Conservation (phyloP, 257 asterid genomes). For the Plantago elongata region DNA sequence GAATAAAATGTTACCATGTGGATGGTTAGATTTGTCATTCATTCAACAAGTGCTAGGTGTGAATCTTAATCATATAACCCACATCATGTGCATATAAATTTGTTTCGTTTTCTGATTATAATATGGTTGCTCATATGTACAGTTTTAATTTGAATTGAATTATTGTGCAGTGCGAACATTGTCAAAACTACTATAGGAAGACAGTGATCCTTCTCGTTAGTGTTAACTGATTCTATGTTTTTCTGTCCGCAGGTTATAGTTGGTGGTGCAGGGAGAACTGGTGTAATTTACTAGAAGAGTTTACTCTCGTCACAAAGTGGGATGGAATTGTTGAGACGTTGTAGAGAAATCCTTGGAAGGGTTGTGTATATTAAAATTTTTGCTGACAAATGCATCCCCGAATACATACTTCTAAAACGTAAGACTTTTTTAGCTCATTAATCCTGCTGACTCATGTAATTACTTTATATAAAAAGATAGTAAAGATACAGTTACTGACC, state of each 20-base stretch:
- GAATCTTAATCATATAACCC: too few relatives aligned
- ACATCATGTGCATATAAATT: background rate
- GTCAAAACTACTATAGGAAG: conserved; percentile 5
- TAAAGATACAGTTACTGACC: conserved; percentile 20
- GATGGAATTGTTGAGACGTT: conserved; percentile 27
- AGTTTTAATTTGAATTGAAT: background rate
- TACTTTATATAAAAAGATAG: conserved; percentile 22
- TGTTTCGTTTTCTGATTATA: background rate
- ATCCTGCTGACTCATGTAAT: conserved; percentile 27
- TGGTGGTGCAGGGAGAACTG: conserved; percentile 23
- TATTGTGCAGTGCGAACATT: background rate
- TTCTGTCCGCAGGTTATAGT: conserved; percentile 22
- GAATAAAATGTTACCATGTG: too few relatives aligned
- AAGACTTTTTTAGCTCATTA: conserved; percentile 39
- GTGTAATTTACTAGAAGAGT: conserved; percentile 19
- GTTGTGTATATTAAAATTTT: conserved; percentile 27
- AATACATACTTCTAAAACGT: conserved; percentile 41
- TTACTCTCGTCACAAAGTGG: conserved; percentile 17
- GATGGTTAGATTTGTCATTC: too few relatives aligned
- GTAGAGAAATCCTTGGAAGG: conserved; percentile 37
- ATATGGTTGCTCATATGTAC: too few relatives aligned
- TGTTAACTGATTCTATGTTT: conserved; percentile 1
- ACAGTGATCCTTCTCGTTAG: too few relatives aligned
- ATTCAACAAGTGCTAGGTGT: too few relatives aligned
- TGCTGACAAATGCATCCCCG: conserved; percentile 44